Base-by-base conservation (phyloP, 768 basidiomycete species). In the Phaffia australis region DNA sequence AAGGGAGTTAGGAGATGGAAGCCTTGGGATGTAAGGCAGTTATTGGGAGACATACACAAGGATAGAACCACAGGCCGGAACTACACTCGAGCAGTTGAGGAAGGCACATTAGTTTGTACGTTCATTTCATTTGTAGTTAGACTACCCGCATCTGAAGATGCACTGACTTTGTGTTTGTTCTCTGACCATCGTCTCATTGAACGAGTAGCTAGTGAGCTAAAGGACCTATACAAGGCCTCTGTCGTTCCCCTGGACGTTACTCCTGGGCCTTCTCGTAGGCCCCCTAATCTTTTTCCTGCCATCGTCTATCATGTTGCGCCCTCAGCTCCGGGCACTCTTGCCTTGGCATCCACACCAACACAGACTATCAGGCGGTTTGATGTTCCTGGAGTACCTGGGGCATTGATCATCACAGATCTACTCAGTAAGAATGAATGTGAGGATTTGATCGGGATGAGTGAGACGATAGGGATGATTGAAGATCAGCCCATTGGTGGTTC, bases 211-310 rank as follows among this genome's bases (percentile, higher is more conserved):
- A 29, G 64, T 58, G 49, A 21, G 49, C 23, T 16, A 42, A 21
- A 63, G 30, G 57, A 63, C 67, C 30, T 61, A 27, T 61, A 59
- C 50, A 51, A 63, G 47, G n/a, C 57, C 15, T 48, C 55, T 23
- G 47, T 58, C 23, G 1, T 54, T 6, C 23, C 69, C 35, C 73
- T 77, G n/a, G 74, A 78, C 51, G 78, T 75, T 25, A 79, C 79
- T 0, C 78, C 78, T 6, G 82, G 80, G 0, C 76, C 78, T n/a
- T 78, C 79, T 1, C 79, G 82, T 23, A 78, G 80, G 15, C 82
- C 82, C 0, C 81, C 82, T 25, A 83, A 83, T 71, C 77, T 79
- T 50, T 79, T 82, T 72, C 78, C 80, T 14, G 80, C 80, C 0
- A 78, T 81, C 21, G 80, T 83, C n/a, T 80, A 79, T 70, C 79